Conservation (phyloP, 768 basidiomycete genomes). For the Mycena leptocephala region DNA sequence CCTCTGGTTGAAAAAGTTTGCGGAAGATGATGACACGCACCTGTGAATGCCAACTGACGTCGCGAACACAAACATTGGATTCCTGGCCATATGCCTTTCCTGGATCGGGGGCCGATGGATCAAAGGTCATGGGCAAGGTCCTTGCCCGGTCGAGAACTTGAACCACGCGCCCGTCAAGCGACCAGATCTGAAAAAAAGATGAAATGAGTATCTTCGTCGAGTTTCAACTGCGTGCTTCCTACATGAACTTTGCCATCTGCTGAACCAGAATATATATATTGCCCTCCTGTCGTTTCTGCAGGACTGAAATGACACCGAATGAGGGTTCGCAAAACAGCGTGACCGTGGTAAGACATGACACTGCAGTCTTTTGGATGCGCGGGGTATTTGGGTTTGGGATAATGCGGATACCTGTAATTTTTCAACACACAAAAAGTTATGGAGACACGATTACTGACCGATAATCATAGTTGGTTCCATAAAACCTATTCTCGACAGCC, state of each 20-base stretch:
- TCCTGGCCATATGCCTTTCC: conserved; percentile 47
- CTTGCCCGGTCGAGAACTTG: conserved; percentile 88
- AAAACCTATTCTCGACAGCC: conserved; percentile 61
- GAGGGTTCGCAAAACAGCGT: conserved; percentile 90
- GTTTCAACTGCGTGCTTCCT: conserved; percentile 32
- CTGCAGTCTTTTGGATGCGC: conserved; percentile 93
- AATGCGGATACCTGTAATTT: conserved; percentile 69
- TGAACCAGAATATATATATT: conserved; percentile 96
- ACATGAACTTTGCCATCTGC: conserved; percentile 91
- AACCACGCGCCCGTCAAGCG: conserved; percentile 89
- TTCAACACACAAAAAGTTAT: neutral
- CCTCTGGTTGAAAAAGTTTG: neutral
- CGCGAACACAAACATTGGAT: conserved; percentile 79
- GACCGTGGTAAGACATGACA: conserved; percentile 96
- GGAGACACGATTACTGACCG: conserved; percentile 63
- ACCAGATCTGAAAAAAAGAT: conserved; percentile 87
- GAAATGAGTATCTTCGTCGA: neutral
- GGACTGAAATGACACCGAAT: conserved; percentile 99
- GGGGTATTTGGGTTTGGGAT: conserved; percentile 72
- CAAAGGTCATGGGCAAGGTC: conserved; percentile 78
- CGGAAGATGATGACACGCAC: conserved; percentile 51
- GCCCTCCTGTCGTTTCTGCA: conserved; percentile 89
- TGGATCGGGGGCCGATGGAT: conserved; percentile 78
- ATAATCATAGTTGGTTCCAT: conserved; percentile 85
- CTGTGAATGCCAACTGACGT: conserved; percentile 96